phyloP scores from a whole-genome alignment of 495 filamentous ascomycete genomes.

The Xylaria curta region DNA sequence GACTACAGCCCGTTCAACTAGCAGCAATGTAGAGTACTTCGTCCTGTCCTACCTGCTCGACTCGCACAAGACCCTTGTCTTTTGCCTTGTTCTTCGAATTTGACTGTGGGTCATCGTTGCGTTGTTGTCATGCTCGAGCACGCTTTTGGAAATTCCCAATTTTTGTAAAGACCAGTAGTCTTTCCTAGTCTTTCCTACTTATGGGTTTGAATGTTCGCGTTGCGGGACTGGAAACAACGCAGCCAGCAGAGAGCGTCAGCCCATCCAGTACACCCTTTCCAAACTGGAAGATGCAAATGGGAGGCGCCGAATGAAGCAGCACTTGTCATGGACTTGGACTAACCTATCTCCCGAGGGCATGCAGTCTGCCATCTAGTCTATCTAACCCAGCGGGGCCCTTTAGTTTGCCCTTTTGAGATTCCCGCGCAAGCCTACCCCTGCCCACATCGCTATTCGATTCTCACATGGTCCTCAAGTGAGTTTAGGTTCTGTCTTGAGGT shows the following conservation, averaged over 20 bases:
- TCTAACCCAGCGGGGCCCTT: slow-evolving; percentile 10
- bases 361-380: slow-evolving; percentile 10
- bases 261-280: not conserved
- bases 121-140: slow-evolving; percentile 18
- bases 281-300: not conserved
- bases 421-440: slow-evolving; percentile 18
- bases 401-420: slow-evolving; percentile 23
- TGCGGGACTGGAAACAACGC: slow-evolving; percentile 3
- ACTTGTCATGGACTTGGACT: not conserved
- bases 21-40: slow-evolving; percentile 13
- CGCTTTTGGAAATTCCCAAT: slow-evolving; percentile 24
- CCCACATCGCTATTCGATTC: slow-evolving; percentile 16
- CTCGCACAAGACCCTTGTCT: slow-evolving; percentile 11
- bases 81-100: slow-evolving; percentile 8
- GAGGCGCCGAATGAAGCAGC: slow-evolving; percentile 1
- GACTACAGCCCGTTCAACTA: slow-evolving; percentile 8
- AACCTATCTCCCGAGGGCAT: slow-evolving; percentile 11
- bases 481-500: not conserved
- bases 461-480: slow-evolving; percentile 18
- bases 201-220: not conserved
- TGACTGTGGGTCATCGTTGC: slow-evolving; percentile 16
- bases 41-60: slow-evolving; percentile 5
- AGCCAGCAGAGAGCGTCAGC: slow-evolving; percentile 1
- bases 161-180: not conserved
- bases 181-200: not conserved